Conservation (phyloP, 2,329 filamentous ascomycete genomes). For the Capronia coronata region DNA sequence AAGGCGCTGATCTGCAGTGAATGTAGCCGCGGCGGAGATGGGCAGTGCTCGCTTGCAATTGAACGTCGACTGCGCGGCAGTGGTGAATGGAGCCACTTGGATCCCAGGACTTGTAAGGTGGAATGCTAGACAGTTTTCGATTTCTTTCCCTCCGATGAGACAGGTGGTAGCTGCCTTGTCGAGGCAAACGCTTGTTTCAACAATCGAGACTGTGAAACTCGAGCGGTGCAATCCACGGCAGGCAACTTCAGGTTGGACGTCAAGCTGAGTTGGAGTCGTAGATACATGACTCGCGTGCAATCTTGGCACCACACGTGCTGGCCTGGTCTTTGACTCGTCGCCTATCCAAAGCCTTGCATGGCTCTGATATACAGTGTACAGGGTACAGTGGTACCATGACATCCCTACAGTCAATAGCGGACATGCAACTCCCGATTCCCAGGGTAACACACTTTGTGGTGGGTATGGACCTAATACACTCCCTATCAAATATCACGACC, state of each 20-base stretch:
- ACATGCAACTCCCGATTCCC: no score
- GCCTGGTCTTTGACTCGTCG: neutral
- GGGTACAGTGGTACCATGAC: no score
- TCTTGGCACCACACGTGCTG: neutral
- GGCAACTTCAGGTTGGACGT: no score
- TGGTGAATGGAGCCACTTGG: neutral
- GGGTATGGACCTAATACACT: no score
- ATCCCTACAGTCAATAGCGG: no score
- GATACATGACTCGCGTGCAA: neutral
- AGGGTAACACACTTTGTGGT: no score
- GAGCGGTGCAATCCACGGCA: neutral
- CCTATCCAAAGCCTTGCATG: neutral
- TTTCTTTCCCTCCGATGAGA: neutral
- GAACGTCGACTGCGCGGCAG: neutral
- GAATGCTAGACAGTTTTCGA: no score
- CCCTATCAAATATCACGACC: no score
- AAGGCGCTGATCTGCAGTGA: neutral
- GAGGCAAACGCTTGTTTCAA: neutral
- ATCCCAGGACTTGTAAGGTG: no score
- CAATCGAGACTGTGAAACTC: neutral
- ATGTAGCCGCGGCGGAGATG: neutral
- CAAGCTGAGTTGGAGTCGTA: neutral
- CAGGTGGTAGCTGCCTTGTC: neutral
- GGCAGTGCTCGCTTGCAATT: neutral
- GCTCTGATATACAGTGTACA: no score